Evolutionary conservation across 2,329 filamentous ascomycete genomes (phyloP).

Genomic region (Diaporthe citrichinensis): DNA sequence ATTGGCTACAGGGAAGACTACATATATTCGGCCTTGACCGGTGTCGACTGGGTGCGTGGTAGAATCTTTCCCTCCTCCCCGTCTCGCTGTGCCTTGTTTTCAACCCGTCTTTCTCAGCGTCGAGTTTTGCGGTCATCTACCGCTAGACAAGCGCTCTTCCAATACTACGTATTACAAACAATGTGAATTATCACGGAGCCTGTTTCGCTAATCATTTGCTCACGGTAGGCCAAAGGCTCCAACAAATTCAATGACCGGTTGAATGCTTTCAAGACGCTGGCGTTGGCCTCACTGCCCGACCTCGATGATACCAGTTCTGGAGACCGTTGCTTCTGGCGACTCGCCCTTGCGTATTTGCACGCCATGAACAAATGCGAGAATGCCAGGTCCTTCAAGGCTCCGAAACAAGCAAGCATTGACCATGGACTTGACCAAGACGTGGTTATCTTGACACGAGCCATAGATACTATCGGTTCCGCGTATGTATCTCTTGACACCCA

Average conservation of each 20-base stretch:
- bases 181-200: neutral
- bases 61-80: neutral
- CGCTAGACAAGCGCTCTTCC: neutral
- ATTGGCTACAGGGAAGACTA: neutral
- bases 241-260: neutral
- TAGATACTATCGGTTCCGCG: conserved; percentile 27
- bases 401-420: conserved; percentile 8
- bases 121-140: neutral
- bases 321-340: conserved; percentile 26
- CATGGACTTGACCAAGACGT: conserved; percentile 18
- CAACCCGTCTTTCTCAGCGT: neutral
- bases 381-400: conserved; percentile 26
- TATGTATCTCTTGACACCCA: neutral
- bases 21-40: neutral
- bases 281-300: neutral
- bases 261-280: neutral
- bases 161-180: neutral
- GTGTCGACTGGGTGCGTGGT: neutral
- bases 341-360: conserved; percentile 13
- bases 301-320: conserved; percentile 5
- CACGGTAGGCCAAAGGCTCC: neutral
- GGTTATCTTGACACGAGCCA: conserved; percentile 12
- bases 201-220: neutral
- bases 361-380: conserved; percentile 33
- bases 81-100: neutral